Evolutionary conservation across 2,329 filamentous ascomycete genomes (phyloP).

Genomic region (Aspergillus brunneoviolaceus): DNA sequence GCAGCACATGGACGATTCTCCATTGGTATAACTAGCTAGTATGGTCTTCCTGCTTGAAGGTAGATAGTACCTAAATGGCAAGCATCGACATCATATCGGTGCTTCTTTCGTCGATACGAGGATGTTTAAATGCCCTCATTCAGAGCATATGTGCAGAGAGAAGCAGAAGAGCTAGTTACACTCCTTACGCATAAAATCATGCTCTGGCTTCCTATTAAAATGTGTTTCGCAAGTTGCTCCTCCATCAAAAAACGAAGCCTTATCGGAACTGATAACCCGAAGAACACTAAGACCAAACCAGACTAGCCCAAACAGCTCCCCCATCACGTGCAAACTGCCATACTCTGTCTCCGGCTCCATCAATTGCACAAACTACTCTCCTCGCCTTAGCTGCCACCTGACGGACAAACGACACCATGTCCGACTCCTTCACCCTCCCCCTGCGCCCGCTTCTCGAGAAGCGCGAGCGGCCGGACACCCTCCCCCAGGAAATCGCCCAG

Average conservation of each 20-base stretch:
- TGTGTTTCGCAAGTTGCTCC: too few species aligned
- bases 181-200: too few species aligned
- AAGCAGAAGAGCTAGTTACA: too few species aligned
- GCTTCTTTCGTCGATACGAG: too few species aligned
- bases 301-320: not conserved
- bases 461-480: conserved; percentile 55
- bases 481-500: conserved; percentile 75
- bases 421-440: conserved; percentile 53
- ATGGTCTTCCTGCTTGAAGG: too few species aligned
- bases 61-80: too few species aligned
- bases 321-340: not conserved
- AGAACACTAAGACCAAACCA: not conserved
- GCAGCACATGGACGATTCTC: too few species aligned
- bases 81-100: too few species aligned
- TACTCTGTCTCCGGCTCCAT: not conserved
- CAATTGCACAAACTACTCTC: not conserved
- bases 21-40: too few species aligned
- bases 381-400: not conserved
- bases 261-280: not conserved
- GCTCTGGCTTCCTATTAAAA: too few species aligned
- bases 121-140: too few species aligned
- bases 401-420: conserved; percentile 26
- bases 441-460: conserved; percentile 55
- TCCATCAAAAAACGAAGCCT: not conserved
- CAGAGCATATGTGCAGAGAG: too few species aligned